A percentile compares a stretch with the other conserved stretches of the same genome.
Conservation (phyloP, 148 eudicot species). For the Pouteria glomerata region DNA sequence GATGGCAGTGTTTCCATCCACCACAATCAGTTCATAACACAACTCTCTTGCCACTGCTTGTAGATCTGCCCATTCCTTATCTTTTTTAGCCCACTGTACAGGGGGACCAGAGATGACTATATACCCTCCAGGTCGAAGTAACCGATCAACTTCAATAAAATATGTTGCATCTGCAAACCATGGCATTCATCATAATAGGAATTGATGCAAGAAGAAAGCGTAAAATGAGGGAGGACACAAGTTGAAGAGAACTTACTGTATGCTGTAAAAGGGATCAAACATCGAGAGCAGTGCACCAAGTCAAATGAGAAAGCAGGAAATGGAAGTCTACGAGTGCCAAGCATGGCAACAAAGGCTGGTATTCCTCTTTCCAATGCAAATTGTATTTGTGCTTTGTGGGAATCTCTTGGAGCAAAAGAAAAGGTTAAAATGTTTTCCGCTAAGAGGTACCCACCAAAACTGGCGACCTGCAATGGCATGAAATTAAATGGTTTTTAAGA, state of each 20-base stretch:
- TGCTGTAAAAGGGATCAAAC: conserved; percentile 94
- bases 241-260: conserved; percentile 55
- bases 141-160: conserved; percentile 86
- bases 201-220: neutral
- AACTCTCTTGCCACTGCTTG: conserved; percentile 89
- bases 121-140: conserved; percentile 95
- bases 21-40: conserved; percentile 90
- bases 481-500: conserved; percentile 3
- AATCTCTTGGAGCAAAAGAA: conserved; percentile 99
- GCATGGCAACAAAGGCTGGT: conserved; percentile 97
- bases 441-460: conserved; percentile 92
- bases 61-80: conserved; percentile 95
- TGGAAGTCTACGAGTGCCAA: conserved; percentile 95
- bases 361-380: conserved; percentile 97
- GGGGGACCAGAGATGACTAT: conserved; percentile 95
- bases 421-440: conserved; percentile 70
- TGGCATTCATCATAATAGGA: neutral
- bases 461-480: conserved; percentile 71
- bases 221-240: neutral
- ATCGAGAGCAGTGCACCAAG: conserved; percentile 95
- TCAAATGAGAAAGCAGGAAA: conserved; percentile 95
- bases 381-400: conserved; percentile 96
- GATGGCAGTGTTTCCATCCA: conserved; percentile 87
- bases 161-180: conserved; percentile 84
- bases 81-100: conserved; percentile 83